phyloP scores from a whole-genome alignment of 2,329 filamentous ascomycete species.

The Dothistroma septosporum region DNA sequence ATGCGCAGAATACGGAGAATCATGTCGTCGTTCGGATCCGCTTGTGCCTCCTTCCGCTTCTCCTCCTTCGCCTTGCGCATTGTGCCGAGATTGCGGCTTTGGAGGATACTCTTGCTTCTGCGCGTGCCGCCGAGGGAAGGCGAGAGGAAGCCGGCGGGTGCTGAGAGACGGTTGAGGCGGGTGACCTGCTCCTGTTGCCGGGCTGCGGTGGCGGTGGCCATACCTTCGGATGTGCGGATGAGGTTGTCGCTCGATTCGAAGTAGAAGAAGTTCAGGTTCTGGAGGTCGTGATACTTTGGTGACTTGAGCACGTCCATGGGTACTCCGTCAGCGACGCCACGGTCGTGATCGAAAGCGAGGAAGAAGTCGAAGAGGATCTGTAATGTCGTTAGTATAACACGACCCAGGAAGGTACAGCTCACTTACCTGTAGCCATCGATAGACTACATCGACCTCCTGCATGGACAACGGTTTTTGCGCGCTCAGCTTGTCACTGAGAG shows the following conservation, averaged over 20 bases:
- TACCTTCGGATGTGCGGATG: slow-evolving; percentile 90
- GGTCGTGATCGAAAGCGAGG: slow-evolving; percentile 82
- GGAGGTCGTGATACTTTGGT: slow-evolving; percentile 96
- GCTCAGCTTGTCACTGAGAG: slow-evolving; percentile 89
- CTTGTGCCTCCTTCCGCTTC: slow-evolving; percentile 90
- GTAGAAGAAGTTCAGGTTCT: slow-evolving; percentile 97
- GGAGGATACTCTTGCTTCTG: slow-evolving; percentile 67
- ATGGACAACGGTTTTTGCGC: slow-evolving; percentile 76
- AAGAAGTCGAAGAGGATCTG: slow-evolving; percentile 85
- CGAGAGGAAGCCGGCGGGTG: slow-evolving; percentile 50
- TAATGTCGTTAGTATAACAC: background rate
- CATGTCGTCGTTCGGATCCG: slow-evolving; percentile 97
- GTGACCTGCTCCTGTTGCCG: slow-evolving; percentile 58
- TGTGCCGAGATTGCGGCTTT: slow-evolving; percentile 87
- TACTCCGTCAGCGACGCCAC: slow-evolving; percentile 78
- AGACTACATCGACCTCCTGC: slow-evolving; percentile 90
- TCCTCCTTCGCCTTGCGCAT: slow-evolving; percentile 96
- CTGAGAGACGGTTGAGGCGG: slow-evolving; percentile 62
- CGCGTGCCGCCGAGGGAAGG: slow-evolving; percentile 55
- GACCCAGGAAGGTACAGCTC: background rate
- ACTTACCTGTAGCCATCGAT: slow-evolving; percentile 73
- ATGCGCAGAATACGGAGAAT: slow-evolving; percentile 91
- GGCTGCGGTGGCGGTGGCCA: slow-evolving; percentile 81
- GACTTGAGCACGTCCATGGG: slow-evolving; percentile 89
- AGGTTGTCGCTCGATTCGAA: slow-evolving; percentile 87